Percentiles rank a stretch among this genome's conserved stretches.
These are phyloP conservation scores for Epichloe bromicola DNA, from an alignment of 2,329 filamentous ascomycete species.

Conservation along the genomic window DNA sequence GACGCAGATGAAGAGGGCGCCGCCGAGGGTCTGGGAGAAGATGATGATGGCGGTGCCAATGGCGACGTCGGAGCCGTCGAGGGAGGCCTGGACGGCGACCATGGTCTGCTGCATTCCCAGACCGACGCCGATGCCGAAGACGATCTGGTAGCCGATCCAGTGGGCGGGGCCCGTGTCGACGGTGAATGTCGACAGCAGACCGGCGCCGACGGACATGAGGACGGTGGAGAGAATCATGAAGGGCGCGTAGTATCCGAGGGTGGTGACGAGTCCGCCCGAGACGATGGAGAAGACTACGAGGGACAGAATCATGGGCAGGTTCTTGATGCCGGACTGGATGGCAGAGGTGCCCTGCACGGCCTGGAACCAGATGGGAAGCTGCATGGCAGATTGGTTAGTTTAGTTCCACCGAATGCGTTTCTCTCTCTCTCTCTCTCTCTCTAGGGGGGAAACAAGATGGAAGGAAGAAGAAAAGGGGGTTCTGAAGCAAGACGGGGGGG, in stretches of 20 bases:
- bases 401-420: background rate
- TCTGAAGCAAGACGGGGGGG: no score
- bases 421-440: no score
- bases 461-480: no score
- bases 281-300: slow-evolving; percentile 15
- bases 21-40: slow-evolving; percentile 30
- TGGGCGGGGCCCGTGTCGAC: slow-evolving; percentile 9
- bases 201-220: slow-evolving; percentile 22
- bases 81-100: slow-evolving; percentile 32
- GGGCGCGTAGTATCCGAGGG: slow-evolving; percentile 29
- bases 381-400: slow-evolving; percentile 19
- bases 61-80: slow-evolving; percentile 29
- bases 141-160: slow-evolving; percentile 22
- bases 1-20: slow-evolving; percentile 36
- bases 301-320: slow-evolving; percentile 17
- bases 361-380: slow-evolving; percentile 31
- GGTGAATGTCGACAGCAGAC: slow-evolving; percentile 27
- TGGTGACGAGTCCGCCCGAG: slow-evolving; percentile 15
- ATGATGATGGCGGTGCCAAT: slow-evolving; percentile 33
- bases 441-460: slow-evolving; percentile 14
- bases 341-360: slow-evolving; percentile 25
- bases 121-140: slow-evolving; percentile 30
- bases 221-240: slow-evolving; percentile 23
- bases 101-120: slow-evolving; percentile 30
- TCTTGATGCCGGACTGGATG: slow-evolving; percentile 16